These are phyloP conservation scores for Wickerhamiella sorbophila DNA, from an alignment of 805 yeast species.

Conservation along the genomic window DNA sequence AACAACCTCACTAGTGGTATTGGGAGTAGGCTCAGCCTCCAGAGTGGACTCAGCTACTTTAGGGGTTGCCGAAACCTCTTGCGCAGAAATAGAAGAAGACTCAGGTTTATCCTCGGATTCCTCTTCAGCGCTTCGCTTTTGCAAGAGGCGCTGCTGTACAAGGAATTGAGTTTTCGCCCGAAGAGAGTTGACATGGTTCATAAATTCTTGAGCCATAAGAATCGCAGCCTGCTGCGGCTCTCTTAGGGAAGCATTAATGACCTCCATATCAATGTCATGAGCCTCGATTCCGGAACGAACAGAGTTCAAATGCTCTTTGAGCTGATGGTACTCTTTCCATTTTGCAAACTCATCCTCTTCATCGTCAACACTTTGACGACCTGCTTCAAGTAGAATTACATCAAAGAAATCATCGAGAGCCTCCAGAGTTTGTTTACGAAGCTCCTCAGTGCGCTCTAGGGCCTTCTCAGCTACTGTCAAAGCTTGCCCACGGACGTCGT, in stretches of 20 bases:
- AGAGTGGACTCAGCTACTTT: no score
- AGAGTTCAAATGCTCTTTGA: slow-evolving; percentile 14
- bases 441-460: slow-evolving; percentile 10
- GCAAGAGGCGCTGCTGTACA: slow-evolving; percentile 13
- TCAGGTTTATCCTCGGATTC: background rate
- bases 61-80: no score
- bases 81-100: no score
- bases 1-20: background rate
- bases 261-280: slow-evolving; percentile 15
- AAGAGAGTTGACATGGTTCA: slow-evolving; percentile 11
- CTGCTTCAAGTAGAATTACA: slow-evolving; percentile 17
- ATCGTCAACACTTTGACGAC: slow-evolving; percentile 11
- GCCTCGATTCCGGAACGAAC: slow-evolving; percentile 12
- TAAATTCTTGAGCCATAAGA: slow-evolving; percentile 16
- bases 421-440: slow-evolving; percentile 19
- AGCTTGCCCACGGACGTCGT: slow-evolving; percentile 16
- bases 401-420: slow-evolving; percentile 21
- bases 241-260: slow-evolving; percentile 15
- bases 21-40: background rate
- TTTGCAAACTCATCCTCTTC: slow-evolving; percentile 33
- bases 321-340: slow-evolving; percentile 13
- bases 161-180: slow-evolving; percentile 17
- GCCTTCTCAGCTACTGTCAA: slow-evolving; percentile 18
- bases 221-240: slow-evolving; percentile 20
- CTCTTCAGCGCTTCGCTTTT: slow-evolving; percentile 1